A percentile compares a stretch with the other conserved stretches of the same genome.
Conservation (phyloP, 257 asterid species). For the Solanum habrochaites region DNA sequence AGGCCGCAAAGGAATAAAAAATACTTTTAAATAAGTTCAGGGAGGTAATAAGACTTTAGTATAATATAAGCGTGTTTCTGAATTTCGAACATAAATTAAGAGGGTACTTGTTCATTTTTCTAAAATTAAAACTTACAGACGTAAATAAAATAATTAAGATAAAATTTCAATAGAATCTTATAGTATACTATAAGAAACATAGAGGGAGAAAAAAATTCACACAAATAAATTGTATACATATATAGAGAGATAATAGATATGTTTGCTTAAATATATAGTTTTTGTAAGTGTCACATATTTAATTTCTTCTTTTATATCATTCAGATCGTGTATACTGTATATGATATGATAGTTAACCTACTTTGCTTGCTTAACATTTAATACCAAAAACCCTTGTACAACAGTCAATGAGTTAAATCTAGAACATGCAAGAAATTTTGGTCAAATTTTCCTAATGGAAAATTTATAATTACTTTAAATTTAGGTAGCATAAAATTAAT, state of each 20-base stretch:
- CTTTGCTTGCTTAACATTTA: not conserved
- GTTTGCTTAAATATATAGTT: not conserved
- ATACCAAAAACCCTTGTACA: not conserved
- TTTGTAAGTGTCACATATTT: not conserved
- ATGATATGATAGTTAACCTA: not conserved
- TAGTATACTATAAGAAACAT: too few relatives aligned
- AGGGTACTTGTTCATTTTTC: too few relatives aligned
- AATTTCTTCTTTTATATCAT: not conserved
- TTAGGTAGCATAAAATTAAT: not conserved
- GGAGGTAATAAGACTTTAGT: too few relatives aligned
- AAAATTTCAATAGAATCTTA: too few relatives aligned
- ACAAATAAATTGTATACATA: not conserved
- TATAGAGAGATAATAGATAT: too few relatives aligned
- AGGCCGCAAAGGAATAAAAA: too few relatives aligned
- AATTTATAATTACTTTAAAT: not conserved
- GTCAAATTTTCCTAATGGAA: not conserved
- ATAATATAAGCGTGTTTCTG: too few relatives aligned
- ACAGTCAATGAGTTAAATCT: not conserved
- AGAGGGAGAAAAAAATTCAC: not conserved
- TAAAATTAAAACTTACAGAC: rapidly evolving
- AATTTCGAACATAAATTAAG: too few relatives aligned
- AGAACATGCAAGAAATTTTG: not conserved
- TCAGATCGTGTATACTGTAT: not conserved
- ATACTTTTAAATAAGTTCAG: too few relatives aligned
- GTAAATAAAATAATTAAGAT: too few relatives aligned